These are phyloP conservation scores for Aquilaria malaccensis DNA, from an alignment of 345 rosid species.

Conservation along the genomic window DNA sequence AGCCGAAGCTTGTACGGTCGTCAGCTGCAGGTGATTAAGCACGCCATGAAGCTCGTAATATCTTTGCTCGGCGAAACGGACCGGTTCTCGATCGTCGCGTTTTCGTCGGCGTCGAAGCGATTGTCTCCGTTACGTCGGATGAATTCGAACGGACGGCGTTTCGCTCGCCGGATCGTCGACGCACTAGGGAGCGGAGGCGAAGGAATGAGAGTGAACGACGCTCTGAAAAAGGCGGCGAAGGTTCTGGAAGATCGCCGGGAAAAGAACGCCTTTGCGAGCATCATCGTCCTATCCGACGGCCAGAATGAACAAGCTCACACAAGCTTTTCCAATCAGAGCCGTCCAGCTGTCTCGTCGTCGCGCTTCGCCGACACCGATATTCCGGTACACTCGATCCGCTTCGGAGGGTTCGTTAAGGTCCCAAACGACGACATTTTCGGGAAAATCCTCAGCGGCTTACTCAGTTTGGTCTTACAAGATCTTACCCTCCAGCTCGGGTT, in stretches of 20 bases:
- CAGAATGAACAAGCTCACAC: constrained; percentile 33
- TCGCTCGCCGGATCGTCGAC: constrained; percentile 60
- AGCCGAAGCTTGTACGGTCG: constrained; percentile 39
- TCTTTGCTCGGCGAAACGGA: constrained; percentile 52
- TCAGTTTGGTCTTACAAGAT: constrained; percentile 58
- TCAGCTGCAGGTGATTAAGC: constrained; percentile 50
- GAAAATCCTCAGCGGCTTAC: constrained; percentile 30
- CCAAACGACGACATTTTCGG: constrained; percentile 38
- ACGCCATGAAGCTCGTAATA: constrained; percentile 50
- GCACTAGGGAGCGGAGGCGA: constrained; percentile 45
- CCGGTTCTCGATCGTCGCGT: constrained; percentile 76
- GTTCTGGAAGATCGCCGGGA: constrained; percentile 83
- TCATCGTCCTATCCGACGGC: constrained; percentile 54
- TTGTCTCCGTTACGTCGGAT: constrained; percentile 58
- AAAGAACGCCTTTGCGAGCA: constrained; percentile 53
- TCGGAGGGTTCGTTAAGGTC: constrained; percentile 30
- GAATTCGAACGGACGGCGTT: constrained; percentile 63
- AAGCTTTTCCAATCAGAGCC: constrained; percentile 18
- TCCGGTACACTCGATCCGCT: constrained; percentile 54
- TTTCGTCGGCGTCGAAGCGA: constrained; percentile 65
- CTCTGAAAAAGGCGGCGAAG: constrained; percentile 77
- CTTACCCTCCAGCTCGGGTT: constrained; percentile 56
- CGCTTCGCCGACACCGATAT: constrained; percentile 43
- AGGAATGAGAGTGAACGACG: constrained; percentile 62
- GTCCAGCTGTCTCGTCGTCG: constrained; percentile 40